These are phyloP conservation scores for Scheffersomyces insectosa DNA, from an alignment of 1,139 yeast species.

Conservation along the genomic window DNA sequence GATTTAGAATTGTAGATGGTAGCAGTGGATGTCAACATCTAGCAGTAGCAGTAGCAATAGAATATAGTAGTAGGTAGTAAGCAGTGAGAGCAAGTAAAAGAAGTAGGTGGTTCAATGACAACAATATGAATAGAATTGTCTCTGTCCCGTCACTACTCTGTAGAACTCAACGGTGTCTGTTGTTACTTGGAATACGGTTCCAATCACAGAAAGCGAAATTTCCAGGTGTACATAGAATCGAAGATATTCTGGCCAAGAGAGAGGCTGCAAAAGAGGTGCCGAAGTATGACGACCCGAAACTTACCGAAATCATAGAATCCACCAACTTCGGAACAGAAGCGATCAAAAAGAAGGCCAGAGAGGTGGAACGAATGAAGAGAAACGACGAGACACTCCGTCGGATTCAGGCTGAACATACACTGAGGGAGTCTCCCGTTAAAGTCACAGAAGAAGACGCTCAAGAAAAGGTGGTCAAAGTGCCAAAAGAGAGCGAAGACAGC, in stretches of 20 bases:
- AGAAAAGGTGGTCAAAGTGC: background rate
- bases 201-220: background rate
- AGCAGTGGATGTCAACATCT: no score
- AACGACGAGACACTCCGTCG: background rate
- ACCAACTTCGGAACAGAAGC: constrained; percentile 20
- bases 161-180: no score
- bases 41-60: no score
- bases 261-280: background rate
- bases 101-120: no score
- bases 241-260: background rate
- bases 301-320: constrained; percentile 21
- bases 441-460: background rate
- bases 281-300: constrained; percentile 13
- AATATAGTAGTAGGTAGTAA: no score
- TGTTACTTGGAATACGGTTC: background rate
- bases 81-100: no score
- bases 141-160: no score
- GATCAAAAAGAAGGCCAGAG: constrained; percentile 3
- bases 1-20: no score
- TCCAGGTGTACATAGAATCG: background rate
- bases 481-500: background rate
- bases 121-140: no score
- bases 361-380: background rate
- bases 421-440: background rate
- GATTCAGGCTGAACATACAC: constrained; percentile 1